Conservation (phyloP, 768 basidiomycete genomes). For the Auricularia auricula-judae region DNA sequence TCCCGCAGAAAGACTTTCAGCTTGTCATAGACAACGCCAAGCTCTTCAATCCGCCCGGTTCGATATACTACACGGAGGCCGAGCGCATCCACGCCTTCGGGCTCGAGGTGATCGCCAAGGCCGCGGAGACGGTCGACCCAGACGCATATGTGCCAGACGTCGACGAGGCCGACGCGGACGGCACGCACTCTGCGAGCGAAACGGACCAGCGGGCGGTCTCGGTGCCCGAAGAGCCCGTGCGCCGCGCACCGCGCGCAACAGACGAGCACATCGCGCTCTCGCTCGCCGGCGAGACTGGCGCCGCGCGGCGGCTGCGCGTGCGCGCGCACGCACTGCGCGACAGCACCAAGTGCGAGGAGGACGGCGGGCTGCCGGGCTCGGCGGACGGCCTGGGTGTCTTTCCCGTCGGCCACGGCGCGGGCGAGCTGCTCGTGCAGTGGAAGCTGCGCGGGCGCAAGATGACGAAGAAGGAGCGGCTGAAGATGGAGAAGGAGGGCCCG, state of each 20-base stretch:
- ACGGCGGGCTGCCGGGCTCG: slow-evolving; percentile 64
- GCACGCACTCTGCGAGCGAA: slow-evolving; percentile 59
- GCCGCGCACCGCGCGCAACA: not conserved
- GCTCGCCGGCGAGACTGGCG: slow-evolving; percentile 29
- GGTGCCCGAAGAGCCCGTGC: slow-evolving; percentile 21
- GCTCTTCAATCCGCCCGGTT: slow-evolving; percentile 61
- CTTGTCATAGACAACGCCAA: slow-evolving; percentile 68
- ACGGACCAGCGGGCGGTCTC: not conserved
- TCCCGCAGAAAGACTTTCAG: slow-evolving; percentile 48
- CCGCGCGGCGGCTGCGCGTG: slow-evolving; percentile 6
- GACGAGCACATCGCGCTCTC: slow-evolving; percentile 21
- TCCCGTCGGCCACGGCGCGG: slow-evolving; percentile 59
- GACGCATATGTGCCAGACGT: slow-evolving; percentile 40
- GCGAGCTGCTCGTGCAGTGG: slow-evolving; percentile 58
- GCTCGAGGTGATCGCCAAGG: slow-evolving; percentile 62
- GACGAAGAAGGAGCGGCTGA: slow-evolving; percentile 69
- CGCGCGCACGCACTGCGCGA: slow-evolving; percentile 9
- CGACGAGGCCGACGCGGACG: slow-evolving; percentile 77
- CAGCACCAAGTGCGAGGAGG: slow-evolving; percentile 49
- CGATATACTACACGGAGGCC: slow-evolving; percentile 66
- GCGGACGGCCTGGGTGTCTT: slow-evolving; percentile 68
- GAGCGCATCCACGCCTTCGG: slow-evolving; percentile 61
- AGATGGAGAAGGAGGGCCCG: slow-evolving; percentile 68
- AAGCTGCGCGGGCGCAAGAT: slow-evolving; percentile 75
- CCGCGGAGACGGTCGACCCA: slow-evolving; percentile 26